phyloP scores from a whole-genome alignment of 139 green algal species.

The Coelastrella sp. region DNA sequence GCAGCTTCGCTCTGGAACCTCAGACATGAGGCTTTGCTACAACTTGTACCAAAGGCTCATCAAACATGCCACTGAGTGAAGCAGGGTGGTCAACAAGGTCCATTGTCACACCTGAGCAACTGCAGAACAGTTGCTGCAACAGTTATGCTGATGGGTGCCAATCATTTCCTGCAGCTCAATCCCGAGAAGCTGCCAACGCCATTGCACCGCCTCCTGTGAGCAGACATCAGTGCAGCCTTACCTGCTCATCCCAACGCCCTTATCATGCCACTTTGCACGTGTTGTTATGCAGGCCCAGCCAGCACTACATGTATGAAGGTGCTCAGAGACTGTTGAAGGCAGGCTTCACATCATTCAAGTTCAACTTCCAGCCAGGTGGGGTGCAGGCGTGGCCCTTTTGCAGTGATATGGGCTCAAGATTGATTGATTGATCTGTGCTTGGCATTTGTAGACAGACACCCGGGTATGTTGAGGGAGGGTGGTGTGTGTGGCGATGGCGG shows the following conservation, averaged over 20 bases:
- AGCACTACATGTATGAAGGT: slow-evolving; percentile 27
- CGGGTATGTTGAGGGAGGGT: no score
- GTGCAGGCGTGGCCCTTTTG: background rate
- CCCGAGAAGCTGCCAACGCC: background rate
- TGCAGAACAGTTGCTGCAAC: background rate
- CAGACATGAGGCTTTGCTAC: background rate
- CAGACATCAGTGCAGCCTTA: background rate
- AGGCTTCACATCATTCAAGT: slow-evolving; percentile 26
- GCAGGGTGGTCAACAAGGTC: background rate
- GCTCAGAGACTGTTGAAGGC: slow-evolving; percentile 13
- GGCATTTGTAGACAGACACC: no score
- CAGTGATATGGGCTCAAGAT: no score
- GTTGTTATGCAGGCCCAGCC: background rate
- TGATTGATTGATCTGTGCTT: no score
- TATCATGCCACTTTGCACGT: background rate
- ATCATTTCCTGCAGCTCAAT: background rate
- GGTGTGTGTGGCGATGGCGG: no score
- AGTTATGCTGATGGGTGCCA: background rate
- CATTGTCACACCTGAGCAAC: background rate
- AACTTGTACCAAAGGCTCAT: background rate
- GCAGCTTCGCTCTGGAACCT: background rate
- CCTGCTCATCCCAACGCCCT: background rate
- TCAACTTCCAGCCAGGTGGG: slow-evolving; percentile 21
- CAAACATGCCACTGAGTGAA: background rate
- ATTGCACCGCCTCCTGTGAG: background rate